Evolutionary conservation across 345 rosid genomes (phyloP), one percentile per base, ranked within the genome.

Genomic region (Gossypium bickii): DNA sequence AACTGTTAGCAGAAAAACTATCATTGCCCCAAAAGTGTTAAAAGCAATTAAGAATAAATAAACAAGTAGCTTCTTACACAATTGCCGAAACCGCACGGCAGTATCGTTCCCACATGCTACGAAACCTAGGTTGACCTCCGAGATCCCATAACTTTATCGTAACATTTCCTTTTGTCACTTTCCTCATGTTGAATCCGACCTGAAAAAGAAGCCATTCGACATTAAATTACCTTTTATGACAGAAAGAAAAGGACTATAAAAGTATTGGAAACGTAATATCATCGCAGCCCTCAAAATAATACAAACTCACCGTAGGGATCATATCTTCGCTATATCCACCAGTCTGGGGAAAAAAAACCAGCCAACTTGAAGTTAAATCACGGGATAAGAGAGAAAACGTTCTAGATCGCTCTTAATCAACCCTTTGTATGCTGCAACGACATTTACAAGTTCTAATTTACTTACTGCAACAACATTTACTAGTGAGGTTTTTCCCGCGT

Each of bases 131-230:
- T 78, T 91, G 91, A 83, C 98, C 98, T 74, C 97, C 97, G 34
- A 89, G 97, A 86, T 93, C 98, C 97, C 98, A 93, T 79, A 93
- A 81, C 81, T 92, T 93, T 70, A 93, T 93, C 7, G 97, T 91
- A 67, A 91, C 98, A 73, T 89, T 93, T 79, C 97, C 98, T 84
- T 93, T 93, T 52, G 94, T 92, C 77, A 93, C 98, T 83, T 93
- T 93, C 86, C 88, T 93, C 98, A 92, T 90, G 84, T 92, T 93
- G 78, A 93, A 93, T n/a, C 98, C 98, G 24, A 92, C 98, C 97
- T 93, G 83, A 74, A 73, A 34, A 79, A 67, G 58, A 58, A 56
- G 49, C 41, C 60, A 45, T 47, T 67, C 3, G 17, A 34, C 16
- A 74, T 24, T 15, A 34, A n/a, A 58, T 25, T 45, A 18, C 9